Conservation (phyloP, 1,284 basidiomycete genomes). For the Cutaneotrichosporon curvatum region DNA sequence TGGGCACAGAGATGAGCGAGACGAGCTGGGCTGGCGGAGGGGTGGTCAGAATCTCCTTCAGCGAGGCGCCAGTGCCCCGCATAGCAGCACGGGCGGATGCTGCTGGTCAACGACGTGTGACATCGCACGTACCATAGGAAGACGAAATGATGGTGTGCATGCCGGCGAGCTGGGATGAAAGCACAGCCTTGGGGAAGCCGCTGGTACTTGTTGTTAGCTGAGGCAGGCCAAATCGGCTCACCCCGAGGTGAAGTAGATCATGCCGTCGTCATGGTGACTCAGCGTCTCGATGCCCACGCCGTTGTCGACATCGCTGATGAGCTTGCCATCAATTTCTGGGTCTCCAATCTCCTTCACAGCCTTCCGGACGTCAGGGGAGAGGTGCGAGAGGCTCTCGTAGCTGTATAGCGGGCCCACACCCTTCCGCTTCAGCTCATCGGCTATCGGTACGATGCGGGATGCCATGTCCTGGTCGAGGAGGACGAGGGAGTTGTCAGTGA, state of each 20-base stretch:
- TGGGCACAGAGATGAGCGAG: conserved; percentile 35
- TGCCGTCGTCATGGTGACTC: conserved; percentile 35
- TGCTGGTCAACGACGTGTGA: not conserved
- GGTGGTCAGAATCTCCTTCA: conserved; percentile 5
- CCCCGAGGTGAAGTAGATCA: conserved; percentile 38
- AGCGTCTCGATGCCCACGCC: conserved; percentile 15
- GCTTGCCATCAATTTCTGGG: no score
- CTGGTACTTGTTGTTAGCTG: conserved; percentile 19
- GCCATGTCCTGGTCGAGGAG: conserved; percentile 31
- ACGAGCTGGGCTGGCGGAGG: not conserved
- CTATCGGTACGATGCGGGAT: conserved; percentile 16
- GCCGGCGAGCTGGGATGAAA: conserved; percentile 37
- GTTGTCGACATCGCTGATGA: conserved; percentile 12
- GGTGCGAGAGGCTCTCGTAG: conserved; percentile 3
- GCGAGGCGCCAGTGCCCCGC: conserved; percentile 5
- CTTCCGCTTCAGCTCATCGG: not conserved
- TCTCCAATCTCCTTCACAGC: no score
- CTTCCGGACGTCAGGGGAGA: not conserved
- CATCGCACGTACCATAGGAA: no score
- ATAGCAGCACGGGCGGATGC: conserved; percentile 22
- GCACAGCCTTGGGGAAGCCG: conserved; percentile 36
- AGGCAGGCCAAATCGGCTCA: conserved; percentile 3
- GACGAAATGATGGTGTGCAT: conserved; percentile 30
- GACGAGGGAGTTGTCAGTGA: conserved; percentile 24
- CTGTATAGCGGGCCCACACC: conserved; percentile 4